Base-by-base conservation (phyloP, 2,329 filamentous ascomycete genomes). In the Ilyonectria sp. region DNA sequence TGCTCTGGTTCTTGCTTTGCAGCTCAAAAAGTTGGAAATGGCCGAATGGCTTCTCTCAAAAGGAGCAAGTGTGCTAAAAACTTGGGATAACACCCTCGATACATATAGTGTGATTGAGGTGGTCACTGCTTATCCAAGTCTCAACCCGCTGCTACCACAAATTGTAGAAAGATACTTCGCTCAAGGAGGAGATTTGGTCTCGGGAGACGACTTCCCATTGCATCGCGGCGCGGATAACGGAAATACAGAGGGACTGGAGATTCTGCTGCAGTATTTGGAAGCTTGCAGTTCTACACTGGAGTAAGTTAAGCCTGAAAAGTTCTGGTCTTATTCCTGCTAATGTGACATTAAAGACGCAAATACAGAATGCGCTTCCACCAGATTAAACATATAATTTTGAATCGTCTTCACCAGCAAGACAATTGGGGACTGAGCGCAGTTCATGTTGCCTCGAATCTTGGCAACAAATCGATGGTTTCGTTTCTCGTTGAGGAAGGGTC, bases 61-160 rank as follows among this genome's bases (percentile, higher is more conserved):
- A 59, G 80, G 80, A 33, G 81, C 79, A 11, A 80, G 82, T 74
- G 81, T 33, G 10, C 15, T 47, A 4, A 49, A 43, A 10, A 21
- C 33, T 23, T 23, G 23, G 23, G 4, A 23, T 23, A 11, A 15
- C 10, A 1, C 2, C 1, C 6, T 1, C 2, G 13, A 11, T 1
- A 3, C 2, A 15, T 6, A 1, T 1, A 29, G 13, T 1, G 50
- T 13, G 7, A 37, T 65, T 2, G 56, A 61, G 15, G 19, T 57
- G 3, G 52, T 37, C 15, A 43, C 17, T 2, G 2, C 11, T 3
- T 6, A 9, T 1, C 2, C 29, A 5, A 5, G 7, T 1, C n/a
- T 26, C 6, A 37, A 19, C 10, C 1, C 0, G 1, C n/a, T 67
- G 8, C 6, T 67, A 1, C 43, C 65, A 0, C 10, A 60, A 1